Conservation (phyloP, 257 asterid genomes). For the Solanum acaule region DNA sequence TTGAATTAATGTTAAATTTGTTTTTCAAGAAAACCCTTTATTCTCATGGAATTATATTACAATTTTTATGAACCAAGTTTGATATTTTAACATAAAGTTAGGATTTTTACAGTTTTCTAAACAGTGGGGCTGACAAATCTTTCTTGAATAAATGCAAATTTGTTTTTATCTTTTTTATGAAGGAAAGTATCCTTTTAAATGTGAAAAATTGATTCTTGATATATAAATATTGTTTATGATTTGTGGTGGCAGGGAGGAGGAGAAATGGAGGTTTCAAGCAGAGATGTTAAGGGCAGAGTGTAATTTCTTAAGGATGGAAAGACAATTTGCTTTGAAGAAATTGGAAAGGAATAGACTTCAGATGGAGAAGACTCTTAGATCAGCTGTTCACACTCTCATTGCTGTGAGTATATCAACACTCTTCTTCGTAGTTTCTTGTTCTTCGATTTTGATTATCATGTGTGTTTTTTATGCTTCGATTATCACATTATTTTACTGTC, state of each 20-base stretch:
- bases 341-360: slow-evolving; percentile 55
- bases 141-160: not conserved
- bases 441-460: not conserved
- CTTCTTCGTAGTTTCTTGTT: not conserved
- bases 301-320: slow-evolving; percentile 61
- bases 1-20: not conserved
- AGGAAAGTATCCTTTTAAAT: not conserved
- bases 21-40: not conserved
- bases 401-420: slow-evolving; percentile 30
- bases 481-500: not conserved
- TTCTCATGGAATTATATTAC: not conserved
- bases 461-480: not conserved
- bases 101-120: not conserved
- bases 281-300: slow-evolving; percentile 89
- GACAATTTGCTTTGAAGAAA: slow-evolving; percentile 64
- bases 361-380: slow-evolving; percentile 52
- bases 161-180: not conserved
- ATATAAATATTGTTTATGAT: not conserved
- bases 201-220: not conserved
- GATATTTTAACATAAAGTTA: not conserved
- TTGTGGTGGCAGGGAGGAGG: slow-evolving; percentile 21
- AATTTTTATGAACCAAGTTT: not conserved
- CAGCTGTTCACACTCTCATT: slow-evolving; percentile 71
- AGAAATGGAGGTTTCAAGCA: slow-evolving; percentile 78
- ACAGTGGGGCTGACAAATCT: not conserved